phyloP scores from a whole-genome alignment of 306 rosid genomes.

The Citrullus colocynthis region DNA sequence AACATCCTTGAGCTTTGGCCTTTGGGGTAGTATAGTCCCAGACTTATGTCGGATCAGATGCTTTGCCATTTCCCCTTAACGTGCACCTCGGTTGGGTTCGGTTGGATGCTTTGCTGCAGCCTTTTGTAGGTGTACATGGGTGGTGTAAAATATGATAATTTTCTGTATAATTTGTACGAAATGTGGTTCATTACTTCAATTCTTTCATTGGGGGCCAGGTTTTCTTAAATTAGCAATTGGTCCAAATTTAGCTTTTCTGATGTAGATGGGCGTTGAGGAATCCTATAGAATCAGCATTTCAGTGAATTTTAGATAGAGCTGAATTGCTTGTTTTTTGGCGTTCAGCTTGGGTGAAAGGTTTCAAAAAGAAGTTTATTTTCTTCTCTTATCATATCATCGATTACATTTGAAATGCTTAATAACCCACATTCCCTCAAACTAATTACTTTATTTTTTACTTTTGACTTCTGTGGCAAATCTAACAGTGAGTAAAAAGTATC shows the following conservation, averaged over 20 bases:
- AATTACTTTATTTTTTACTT: no score
- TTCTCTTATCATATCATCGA: neutral
- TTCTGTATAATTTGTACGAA: slow-evolving; percentile 20
- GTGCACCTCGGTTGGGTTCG: neutral
- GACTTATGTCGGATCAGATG: slow-evolving; percentile 10
- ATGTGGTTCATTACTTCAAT: slow-evolving; percentile 33
- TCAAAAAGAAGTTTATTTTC: neutral
- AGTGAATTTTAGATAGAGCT: slow-evolving; percentile 32
- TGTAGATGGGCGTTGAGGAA: slow-evolving; percentile 19
- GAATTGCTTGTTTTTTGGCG: slow-evolving; percentile 38
- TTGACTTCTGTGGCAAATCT: no score
- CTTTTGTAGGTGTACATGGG: slow-evolving; percentile 16
- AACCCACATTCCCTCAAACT: neutral
- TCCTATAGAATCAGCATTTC: slow-evolving; percentile 19
- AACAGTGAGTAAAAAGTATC: neutral
- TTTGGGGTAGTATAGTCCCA: slow-evolving; percentile 11
- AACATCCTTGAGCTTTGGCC: slow-evolving; percentile 16
- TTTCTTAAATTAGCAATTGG: slow-evolving; percentile 20
- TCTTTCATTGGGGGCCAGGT: slow-evolving; percentile 31
- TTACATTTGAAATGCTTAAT: neutral
- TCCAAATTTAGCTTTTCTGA: slow-evolving; percentile 4
- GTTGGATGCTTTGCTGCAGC: slow-evolving; percentile 5
- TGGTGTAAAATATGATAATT: slow-evolving; percentile 42
- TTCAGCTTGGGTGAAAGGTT: slow-evolving; percentile 25
- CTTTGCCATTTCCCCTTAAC: neutral